phyloP scores from a whole-genome alignment of 2,329 filamentous ascomycete species.

The Colletotrichum chrysophilum region DNA sequence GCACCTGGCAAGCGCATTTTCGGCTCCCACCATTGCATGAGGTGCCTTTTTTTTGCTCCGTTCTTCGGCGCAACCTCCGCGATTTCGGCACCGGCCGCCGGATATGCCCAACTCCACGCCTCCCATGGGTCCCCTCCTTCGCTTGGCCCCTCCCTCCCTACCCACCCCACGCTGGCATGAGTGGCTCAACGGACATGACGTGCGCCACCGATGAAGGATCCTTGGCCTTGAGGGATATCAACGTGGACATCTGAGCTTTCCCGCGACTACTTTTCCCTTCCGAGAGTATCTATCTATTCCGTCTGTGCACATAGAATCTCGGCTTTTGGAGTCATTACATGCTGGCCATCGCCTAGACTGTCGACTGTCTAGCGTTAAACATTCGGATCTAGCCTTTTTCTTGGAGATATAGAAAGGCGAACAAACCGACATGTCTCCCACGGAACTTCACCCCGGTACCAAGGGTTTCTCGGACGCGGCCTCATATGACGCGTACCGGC shows the following conservation, averaged over 20 bases:
- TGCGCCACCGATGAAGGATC: not conserved
- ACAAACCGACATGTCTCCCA: not conserved
- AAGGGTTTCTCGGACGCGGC: conserved; percentile 70
- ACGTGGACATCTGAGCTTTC: not conserved
- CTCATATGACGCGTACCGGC: conserved; percentile 71
- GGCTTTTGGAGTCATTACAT: not conserved
- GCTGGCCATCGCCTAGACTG: not conserved
- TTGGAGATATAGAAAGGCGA: not conserved
- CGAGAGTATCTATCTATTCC: not conserved
- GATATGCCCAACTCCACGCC: not conserved
- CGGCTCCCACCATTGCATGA: not conserved
- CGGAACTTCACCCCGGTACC: conserved; percentile 53
- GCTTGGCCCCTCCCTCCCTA: not conserved
- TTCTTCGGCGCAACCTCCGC: conserved; percentile 3
- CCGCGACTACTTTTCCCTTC: not conserved
- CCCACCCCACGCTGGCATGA: not conserved
- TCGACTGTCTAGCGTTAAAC: not conserved
- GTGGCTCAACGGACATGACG: not conserved
- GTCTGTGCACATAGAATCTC: not conserved
- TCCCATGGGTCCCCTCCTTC: not conserved
- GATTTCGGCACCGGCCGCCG: conserved; percentile 13
- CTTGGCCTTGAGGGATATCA: not conserved
- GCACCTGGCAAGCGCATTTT: not conserved
- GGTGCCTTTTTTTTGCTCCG: not conserved
- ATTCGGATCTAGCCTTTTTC: not conserved